Base-by-base conservation (phyloP, 2,329 filamentous ascomycete species). In the Aspergillus hortae region DNA sequence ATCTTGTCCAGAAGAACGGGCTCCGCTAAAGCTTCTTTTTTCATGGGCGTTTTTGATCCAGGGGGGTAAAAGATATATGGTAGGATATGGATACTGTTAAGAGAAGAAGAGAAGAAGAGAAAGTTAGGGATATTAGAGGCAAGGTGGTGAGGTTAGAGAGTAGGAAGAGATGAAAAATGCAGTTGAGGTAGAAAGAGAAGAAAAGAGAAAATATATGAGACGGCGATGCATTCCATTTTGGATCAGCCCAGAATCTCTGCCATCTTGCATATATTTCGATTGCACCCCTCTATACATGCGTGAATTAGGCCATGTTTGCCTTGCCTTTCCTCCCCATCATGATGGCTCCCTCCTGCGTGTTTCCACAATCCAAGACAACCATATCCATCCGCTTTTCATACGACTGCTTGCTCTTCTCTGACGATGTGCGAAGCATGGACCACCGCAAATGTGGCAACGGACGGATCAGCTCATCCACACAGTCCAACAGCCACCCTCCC, bases 401-500 rank as follows among this genome's bases (percentile, higher is more conserved):
- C 2, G 59, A 56, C 11, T 52, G 33, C 36, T 62, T 55, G 35
- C 54, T 55, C 30, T 45, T 52, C 49, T 56, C 54, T 23, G 55
- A 57, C 41, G 54, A 49, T 0, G 66, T 67, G 25, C 65, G 40
- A 27, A 88, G 71, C 67, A 87, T 73, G 12, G 81, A 71, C 19
- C 82, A 76, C 42, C 87, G 75, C 61, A 91, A 73, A 56, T 80
- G 69, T 1, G 83, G 79, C 78, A 86, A 83, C 27, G 73, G 73
- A 19, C 76, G 68, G 35, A 83, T 63, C 0, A 80, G 67, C 59
- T 87, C 83, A 56, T 82, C 77, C 52, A 87, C 69, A 58, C 80
- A 84, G 4, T 74, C 67, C 66, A 88, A 79, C 63, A 89, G 69
- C 84, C 85, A 89, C 41, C 74, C 79, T 3, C 83, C 87, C 1